Percentiles rank a stretch among this genome's conserved stretches.
Evolutionary conservation across 2,329 filamentous ascomycete species (phyloP).

Genomic region (Fonsecaea pugnacius): DNA sequence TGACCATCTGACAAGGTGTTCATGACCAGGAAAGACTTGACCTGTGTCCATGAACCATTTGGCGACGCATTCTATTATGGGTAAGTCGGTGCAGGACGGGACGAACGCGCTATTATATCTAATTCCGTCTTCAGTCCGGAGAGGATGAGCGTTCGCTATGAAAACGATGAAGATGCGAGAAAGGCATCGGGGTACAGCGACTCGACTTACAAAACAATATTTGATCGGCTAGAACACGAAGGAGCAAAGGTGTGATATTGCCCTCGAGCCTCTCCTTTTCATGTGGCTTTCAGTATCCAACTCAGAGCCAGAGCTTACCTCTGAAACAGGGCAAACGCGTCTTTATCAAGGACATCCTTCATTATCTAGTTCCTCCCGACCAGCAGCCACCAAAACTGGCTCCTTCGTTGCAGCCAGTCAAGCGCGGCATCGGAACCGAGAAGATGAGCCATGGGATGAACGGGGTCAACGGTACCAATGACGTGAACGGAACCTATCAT

Average conservation of each 20-base stretch:
- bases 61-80: slow-evolving; percentile 88
- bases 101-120: slow-evolving; percentile 18
- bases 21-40: slow-evolving; percentile 86
- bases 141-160: slow-evolving; percentile 77
- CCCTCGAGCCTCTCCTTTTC: slow-evolving; percentile 38
- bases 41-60: slow-evolving; percentile 93
- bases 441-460: slow-evolving; percentile 41
- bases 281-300: slow-evolving; percentile 28
- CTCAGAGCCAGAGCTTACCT: slow-evolving; percentile 45
- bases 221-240: slow-evolving; percentile 74
- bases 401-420: slow-evolving; percentile 69
- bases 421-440: slow-evolving; percentile 63
- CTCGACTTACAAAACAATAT: slow-evolving; percentile 63
- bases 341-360: slow-evolving; percentile 97
- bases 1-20: slow-evolving; percentile 69
- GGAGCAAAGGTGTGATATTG: slow-evolving; percentile 69
- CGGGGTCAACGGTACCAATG: slow-evolving; percentile 29
- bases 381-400: slow-evolving; percentile 71
- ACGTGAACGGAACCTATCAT: slow-evolving; percentile 9
- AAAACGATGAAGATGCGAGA: slow-evolving; percentile 63
- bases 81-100: slow-evolving; percentile 21
- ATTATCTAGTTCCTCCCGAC: slow-evolving; percentile 83
- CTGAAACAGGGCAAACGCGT: slow-evolving; percentile 76
- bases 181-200: slow-evolving; percentile 50
- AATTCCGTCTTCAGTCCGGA: slow-evolving; percentile 70